Evolutionary conservation across 257 asterid species (phyloP).

Genomic region (Penstemon eatonii): DNA sequence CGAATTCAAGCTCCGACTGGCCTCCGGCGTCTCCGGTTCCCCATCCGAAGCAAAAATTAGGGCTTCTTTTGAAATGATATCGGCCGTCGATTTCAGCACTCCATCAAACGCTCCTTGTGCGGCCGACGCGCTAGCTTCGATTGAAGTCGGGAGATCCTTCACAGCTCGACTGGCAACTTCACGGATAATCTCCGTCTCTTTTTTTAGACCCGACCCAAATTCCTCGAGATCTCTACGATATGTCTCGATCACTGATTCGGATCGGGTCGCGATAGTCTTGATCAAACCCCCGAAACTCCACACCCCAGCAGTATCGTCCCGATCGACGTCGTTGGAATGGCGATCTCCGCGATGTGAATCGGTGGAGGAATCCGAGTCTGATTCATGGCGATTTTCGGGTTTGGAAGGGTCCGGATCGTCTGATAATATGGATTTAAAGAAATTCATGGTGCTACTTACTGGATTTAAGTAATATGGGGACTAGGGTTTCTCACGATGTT

Average conservation of each 20-base stretch:
- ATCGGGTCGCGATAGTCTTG: constrained; percentile 53
- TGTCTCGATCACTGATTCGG: constrained; percentile 78
- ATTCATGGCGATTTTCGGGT: constrained; percentile 29
- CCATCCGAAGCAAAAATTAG: constrained; percentile 45
- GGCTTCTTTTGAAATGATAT: constrained; percentile 62
- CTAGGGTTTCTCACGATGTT: constrained; percentile 18
- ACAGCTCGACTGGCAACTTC: constrained; percentile 88
- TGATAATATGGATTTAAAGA: constrained; percentile 74
- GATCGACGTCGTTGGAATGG: constrained; percentile 26
- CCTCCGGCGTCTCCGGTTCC: constrained; percentile 63
- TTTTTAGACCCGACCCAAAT: constrained; percentile 71
- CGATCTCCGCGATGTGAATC: constrained; percentile 12
- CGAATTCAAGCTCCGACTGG: constrained; percentile 37
- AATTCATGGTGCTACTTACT: constrained; percentile 48
- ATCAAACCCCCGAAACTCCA: constrained; percentile 81
- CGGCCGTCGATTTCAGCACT: constrained; percentile 62
- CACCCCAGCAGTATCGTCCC: constrained; percentile 31
- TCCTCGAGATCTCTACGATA: constrained; percentile 79
- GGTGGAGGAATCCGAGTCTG: constrained; percentile 37
- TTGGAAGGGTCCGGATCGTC: constrained; percentile 64
- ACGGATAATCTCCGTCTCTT: constrained; percentile 73
- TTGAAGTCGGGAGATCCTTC: constrained; percentile 86
- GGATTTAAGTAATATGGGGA: constrained; percentile 15
- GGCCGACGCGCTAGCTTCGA: constrained; percentile 4
- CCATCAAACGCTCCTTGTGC: too few relatives aligned